These are phyloP conservation scores for Penicillium sclerotiorum DNA, from an alignment of 2,329 filamentous ascomycete species.

Conservation along the genomic window DNA sequence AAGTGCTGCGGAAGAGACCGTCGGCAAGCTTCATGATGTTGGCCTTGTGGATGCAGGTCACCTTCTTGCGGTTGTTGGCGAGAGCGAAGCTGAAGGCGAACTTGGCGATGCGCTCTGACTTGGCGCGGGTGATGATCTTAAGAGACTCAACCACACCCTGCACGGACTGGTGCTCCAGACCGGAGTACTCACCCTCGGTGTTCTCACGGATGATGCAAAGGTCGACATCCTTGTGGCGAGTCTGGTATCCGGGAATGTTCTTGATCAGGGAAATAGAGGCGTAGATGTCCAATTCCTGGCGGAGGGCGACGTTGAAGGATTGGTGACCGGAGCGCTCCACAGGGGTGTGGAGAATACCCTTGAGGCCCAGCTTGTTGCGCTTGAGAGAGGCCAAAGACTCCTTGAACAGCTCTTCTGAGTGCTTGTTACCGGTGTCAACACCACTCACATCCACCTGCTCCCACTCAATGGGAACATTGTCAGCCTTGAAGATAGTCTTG, in stretches of 20 bases:
- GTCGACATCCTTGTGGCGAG: constrained; percentile 95
- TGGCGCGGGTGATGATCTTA: constrained; percentile 99
- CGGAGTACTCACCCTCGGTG: constrained; percentile 99
- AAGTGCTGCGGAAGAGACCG: constrained; percentile 96
- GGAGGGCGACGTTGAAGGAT: constrained; percentile 98
- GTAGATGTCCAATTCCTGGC: constrained; percentile 99
- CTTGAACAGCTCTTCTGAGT: constrained; percentile 92
- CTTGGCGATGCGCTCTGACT: constrained; percentile 98
- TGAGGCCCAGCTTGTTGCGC: constrained; percentile 98
- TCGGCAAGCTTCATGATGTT: constrained; percentile 99
- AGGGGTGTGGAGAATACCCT: constrained; percentile 98
- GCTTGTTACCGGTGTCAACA: constrained; percentile 79
- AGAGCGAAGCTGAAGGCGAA: constrained; percentile 98
- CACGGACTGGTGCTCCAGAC: constrained; percentile 97
- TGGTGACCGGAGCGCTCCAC: constrained; percentile 96
- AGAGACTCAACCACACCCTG: constrained; percentile 96
- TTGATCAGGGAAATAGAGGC: constrained; percentile 97
- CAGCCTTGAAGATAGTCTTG: constrained; percentile 99
- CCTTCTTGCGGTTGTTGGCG: constrained; percentile 98
- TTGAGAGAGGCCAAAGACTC: constrained; percentile 93
- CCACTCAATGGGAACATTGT: constrained; percentile 98
- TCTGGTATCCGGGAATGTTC: constrained; percentile 99
- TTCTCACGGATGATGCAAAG: constrained; percentile 99
- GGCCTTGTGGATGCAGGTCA: constrained; percentile 99
- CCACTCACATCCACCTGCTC: constrained; percentile 96